Base-by-base conservation (phyloP, 1,139 yeast genomes). In the Hyphopichia pseudoburtonii region DNA sequence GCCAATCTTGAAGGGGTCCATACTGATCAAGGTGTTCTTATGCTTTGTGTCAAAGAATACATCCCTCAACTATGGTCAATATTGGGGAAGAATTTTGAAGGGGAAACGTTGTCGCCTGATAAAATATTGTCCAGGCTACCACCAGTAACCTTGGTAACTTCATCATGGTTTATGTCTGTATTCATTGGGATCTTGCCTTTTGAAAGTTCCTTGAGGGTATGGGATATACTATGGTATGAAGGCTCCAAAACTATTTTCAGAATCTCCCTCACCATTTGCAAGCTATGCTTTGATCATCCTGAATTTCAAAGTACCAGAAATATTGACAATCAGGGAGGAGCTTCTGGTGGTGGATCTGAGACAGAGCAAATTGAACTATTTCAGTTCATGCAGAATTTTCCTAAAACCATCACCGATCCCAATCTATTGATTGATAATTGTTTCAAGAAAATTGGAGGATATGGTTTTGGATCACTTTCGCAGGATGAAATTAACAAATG, bases 161-260 rank as follows among this genome's bases (percentile, higher is more conserved):
- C 97, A 0, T 83, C 96, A 34, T 92, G 98, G 98, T 92, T 92
- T 57, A 92, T 92, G 98, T 86, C 96, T 45, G 77, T 88, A 5
- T 92, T 86, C 62, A 88, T 90, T 28, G 96, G 96, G 0, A 78
- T 82, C 2, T 62, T 92, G 29, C 98, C 97, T 0, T 78, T 87
- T 14, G 97, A 92, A 55, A 80, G 95, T 0, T 84, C 87, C 9
- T 66, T 92, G 35, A 66, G 97, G 40, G 83, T 92, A 0, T 92
- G 98, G 98, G 98, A 92, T 59, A 86, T 94, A 36, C 63, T 92
- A 39, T 90, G 95, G 71, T 88, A 85, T 54, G 97, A 92, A 57
- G 97, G 89, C 17, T 83, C 95, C 2, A 88, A 87, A 54, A 79
- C 94, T 4, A 70, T 92, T 14, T 92, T 90, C 63, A 78, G 96